Evolutionary conservation across 164 flowering plant genomes (phyloP).

Genomic region (Cinnamomum chago): DNA sequence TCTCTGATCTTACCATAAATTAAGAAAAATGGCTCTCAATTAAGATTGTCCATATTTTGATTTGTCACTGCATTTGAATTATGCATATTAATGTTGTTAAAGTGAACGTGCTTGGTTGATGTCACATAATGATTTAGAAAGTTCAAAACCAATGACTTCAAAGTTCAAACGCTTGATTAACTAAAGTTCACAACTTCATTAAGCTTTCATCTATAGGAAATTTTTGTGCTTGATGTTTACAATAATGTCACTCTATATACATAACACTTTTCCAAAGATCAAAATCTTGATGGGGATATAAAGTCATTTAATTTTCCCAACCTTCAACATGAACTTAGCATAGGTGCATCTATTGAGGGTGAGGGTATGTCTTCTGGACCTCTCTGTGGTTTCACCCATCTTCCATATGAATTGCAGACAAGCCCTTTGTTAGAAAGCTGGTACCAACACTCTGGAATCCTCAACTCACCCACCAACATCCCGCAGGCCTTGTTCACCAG

Average conservation of each 20-base stretch:
- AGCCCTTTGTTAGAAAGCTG: slow-evolving; percentile 52
- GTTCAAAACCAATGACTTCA: no score
- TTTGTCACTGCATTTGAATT: no score
- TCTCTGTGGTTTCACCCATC: slow-evolving; percentile 60
- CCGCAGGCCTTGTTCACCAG: slow-evolving; percentile 47
- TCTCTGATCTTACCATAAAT: no score
- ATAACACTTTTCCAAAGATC: background rate
- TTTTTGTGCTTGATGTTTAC: no score
- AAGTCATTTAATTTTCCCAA: background rate
- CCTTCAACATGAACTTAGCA: background rate
- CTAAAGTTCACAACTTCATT: no score
- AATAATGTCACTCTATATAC: background rate
- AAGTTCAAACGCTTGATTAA: no score
- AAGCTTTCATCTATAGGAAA: no score
- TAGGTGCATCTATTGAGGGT: slow-evolving; percentile 7
- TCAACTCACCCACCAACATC: slow-evolving; percentile 35
- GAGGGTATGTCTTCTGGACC: slow-evolving; percentile 56
- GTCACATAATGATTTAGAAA: no score
- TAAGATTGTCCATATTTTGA: no score
- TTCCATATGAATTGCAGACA: slow-evolving; percentile 39
- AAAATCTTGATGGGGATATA: background rate
- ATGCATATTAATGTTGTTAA: no score
- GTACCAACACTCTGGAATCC: slow-evolving; percentile 45
- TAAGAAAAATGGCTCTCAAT: no score
- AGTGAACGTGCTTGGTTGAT: no score